phyloP scores from a whole-genome alignment of 306 rosid species.

The Coriaria nepalensis region DNA sequence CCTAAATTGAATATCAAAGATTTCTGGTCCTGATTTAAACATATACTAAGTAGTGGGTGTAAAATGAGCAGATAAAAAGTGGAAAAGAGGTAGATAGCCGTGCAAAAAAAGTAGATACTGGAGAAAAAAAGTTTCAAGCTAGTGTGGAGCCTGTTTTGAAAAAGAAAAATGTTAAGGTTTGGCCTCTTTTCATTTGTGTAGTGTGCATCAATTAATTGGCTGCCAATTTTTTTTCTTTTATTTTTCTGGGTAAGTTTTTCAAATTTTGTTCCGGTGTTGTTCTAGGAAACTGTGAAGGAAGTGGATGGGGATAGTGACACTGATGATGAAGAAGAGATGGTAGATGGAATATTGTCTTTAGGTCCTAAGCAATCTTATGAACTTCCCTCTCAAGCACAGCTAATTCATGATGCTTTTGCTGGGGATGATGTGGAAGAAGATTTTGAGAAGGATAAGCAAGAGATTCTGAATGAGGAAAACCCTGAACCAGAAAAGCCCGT shows the following conservation, averaged over 20 bases:
- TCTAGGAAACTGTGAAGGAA: constrained; percentile 36
- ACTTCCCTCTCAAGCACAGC: constrained; percentile 90
- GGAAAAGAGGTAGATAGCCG: constrained; percentile 13
- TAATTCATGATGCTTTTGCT: constrained; percentile 70
- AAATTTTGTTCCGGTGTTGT: constrained; percentile 5
- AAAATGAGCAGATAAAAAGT: constrained; percentile 42
- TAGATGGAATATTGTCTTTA: constrained; percentile 54
- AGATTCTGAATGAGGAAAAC: constrained; percentile 57
- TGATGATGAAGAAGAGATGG: constrained; percentile 66
- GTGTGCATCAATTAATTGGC: constrained; percentile 1
- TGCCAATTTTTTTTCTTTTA: constrained; percentile 5
- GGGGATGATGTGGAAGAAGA: constrained; percentile 85
- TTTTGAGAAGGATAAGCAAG: constrained; percentile 62
- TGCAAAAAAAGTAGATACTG: constrained; percentile 7
- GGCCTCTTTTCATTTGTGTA: constrained; percentile 6
- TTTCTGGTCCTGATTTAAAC: neutral
- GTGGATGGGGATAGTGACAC: constrained; percentile 49
- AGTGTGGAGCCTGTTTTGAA: constrained; percentile 14
- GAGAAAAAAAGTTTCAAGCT: constrained; percentile 23
- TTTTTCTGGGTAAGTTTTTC: neutral
- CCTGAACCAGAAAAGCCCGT: constrained; percentile 87
- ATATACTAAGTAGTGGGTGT: constrained; percentile 7
- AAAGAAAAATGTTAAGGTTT: constrained; percentile 34
- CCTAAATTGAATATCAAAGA: neutral
- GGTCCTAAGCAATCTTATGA: constrained; percentile 47